These are phyloP conservation scores for Vitis rotundifolia DNA, from an alignment of 164 flowering plant species.

Conservation along the genomic window DNA sequence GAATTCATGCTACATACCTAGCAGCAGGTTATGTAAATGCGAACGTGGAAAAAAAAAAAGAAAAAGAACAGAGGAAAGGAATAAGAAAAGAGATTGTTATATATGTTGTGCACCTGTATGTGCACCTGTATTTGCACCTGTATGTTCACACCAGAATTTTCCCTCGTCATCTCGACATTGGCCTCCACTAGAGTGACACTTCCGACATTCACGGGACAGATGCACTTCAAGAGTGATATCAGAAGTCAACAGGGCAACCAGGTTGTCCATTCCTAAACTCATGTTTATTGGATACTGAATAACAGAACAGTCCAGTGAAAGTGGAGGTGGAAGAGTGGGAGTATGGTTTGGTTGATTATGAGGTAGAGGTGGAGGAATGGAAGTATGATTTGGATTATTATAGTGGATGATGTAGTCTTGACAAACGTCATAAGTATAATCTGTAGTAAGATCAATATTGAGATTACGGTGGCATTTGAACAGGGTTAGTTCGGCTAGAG, in stretches of 20 bases:
- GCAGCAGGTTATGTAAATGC: too few species aligned
- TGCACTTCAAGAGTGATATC: neutral
- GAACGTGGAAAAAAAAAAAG: too few species aligned
- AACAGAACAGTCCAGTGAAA: neutral
- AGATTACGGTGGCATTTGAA: constrained; percentile 9
- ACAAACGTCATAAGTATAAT: neutral
- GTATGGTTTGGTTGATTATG: too few species aligned
- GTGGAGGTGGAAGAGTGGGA: too few species aligned
- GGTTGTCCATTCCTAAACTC: neutral
- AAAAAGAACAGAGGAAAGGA: too few species aligned
- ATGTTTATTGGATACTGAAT: constrained; percentile 4
- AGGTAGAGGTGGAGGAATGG: neutral
- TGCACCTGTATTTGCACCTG: neutral
- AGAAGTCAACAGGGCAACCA: neutral
- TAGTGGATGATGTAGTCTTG: neutral
- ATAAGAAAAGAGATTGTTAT: too few species aligned
- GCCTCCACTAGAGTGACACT: constrained; percentile 5
- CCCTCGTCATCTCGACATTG: neutral
- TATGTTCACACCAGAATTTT: neutral
- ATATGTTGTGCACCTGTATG: neutral
- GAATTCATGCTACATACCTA: too few species aligned
- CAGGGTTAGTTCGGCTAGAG: neutral
- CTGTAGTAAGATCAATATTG: neutral
- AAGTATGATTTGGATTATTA: neutral
- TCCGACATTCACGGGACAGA: neutral